phyloP scores from a whole-genome alignment of 2,329 filamentous ascomycete species.

The Venturia carpophila region DNA sequence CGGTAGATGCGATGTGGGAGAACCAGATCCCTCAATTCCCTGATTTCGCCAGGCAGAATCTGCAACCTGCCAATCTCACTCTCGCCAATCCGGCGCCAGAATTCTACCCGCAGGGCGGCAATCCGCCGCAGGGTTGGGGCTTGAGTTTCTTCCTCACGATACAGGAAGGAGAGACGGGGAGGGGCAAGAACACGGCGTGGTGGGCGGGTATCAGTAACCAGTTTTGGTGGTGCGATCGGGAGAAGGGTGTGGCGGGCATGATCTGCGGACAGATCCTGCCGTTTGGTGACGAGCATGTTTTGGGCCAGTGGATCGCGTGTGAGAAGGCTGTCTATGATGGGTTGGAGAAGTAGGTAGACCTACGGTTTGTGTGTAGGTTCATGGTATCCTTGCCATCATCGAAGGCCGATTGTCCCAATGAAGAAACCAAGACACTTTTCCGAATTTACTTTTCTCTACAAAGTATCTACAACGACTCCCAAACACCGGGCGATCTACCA shows the following conservation, averaged over 20 bases:
- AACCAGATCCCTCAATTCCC: slow-evolving; percentile 54
- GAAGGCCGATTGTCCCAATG: no score
- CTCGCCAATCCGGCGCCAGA: slow-evolving; percentile 38
- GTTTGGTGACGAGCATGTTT: slow-evolving; percentile 29
- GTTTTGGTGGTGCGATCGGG: slow-evolving; percentile 57
- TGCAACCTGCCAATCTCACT: slow-evolving; percentile 36
- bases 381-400: no score
- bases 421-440: no score
- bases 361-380: not conserved
- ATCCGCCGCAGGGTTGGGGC: slow-evolving; percentile 57
- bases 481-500: not conserved
- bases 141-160: slow-evolving; percentile 49
- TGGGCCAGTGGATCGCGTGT: slow-evolving; percentile 29
- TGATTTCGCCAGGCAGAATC: slow-evolving; percentile 40
- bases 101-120: slow-evolving; percentile 40
- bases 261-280: slow-evolving; percentile 30
- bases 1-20: slow-evolving; percentile 56
- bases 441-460: no score
- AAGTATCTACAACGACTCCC: no score
- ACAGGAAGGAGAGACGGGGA: slow-evolving; percentile 42
- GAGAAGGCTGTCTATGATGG: slow-evolving; percentile 34
- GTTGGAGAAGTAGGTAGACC: slow-evolving; percentile 20
- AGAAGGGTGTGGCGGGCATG: slow-evolving; percentile 46
- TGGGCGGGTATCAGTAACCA: slow-evolving; percentile 56
- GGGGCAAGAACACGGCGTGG: slow-evolving; percentile 43